phyloP scores from a whole-genome alignment of 371 early-diverging fungal species.

The Fennellomyces sp. region DNA sequence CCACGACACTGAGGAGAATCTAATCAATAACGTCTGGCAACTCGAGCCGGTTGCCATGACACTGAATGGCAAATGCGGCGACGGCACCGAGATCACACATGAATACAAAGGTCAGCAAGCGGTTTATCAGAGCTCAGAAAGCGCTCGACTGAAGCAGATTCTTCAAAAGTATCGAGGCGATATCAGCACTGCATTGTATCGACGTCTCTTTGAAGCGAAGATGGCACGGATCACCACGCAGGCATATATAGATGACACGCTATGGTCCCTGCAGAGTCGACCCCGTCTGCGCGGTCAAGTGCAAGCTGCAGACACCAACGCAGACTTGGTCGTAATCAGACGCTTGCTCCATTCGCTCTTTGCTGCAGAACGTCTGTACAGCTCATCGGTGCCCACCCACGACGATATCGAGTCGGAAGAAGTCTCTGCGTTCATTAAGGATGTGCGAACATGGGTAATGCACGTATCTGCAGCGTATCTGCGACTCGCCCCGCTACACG shows the following conservation, averaged over 20 bases:
- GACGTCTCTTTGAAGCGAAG: conserved; percentile 35
- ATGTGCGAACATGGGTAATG: conserved; percentile 50
- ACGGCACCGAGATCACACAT: conserved; percentile 31
- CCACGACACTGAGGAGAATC: conserved; percentile 15
- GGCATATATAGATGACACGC: conserved; percentile 44
- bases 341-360: conserved; percentile 24
- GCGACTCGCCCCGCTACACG: conserved; percentile 22
- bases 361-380: conserved; percentile 11
- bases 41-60: conserved; percentile 29
- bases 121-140: conserved; percentile 29
- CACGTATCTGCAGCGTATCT: conserved; percentile 41
- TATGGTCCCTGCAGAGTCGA: conserved; percentile 26
- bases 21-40: conserved; percentile 36
- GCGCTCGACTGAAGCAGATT: conserved; percentile 31
- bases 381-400: not conserved
- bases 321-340: conserved; percentile 7
- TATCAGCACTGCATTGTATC: conserved; percentile 25
- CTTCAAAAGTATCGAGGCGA: conserved; percentile 30
- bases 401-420: conserved; percentile 2
- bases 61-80: conserved; percentile 30
- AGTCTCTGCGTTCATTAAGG: conserved; percentile 37
- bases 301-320: conserved; percentile 15
- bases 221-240: conserved; percentile 57
- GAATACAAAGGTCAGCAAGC: conserved; percentile 33
- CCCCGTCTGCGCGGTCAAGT: not conserved